Percentiles rank a stretch among this genome's conserved stretches.
Conservation (phyloP, 495 filamentous ascomycete species). For the Darksidea phi region DNA sequence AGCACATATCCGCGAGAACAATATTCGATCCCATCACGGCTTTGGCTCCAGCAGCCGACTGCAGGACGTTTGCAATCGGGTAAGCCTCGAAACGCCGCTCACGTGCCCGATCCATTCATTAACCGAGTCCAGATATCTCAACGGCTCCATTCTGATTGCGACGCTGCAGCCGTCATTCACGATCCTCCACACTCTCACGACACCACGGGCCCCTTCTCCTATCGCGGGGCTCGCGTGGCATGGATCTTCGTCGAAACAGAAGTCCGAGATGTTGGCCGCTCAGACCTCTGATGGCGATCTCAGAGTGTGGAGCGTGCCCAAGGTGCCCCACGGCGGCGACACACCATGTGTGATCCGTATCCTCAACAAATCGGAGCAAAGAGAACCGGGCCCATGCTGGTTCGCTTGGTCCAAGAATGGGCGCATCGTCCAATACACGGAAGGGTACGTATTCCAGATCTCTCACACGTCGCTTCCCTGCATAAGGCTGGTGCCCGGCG, state of each 20-base stretch:
- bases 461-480: constrained; percentile 19
- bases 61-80: constrained; percentile 95
- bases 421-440: constrained; percentile 86
- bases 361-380: constrained; percentile 75
- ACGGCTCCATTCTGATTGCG: constrained; percentile 90
- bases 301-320: constrained; percentile 94
- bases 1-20: constrained; percentile 88
- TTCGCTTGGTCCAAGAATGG: constrained; percentile 98
- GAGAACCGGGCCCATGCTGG: constrained; percentile 80
- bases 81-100: constrained; percentile 47
- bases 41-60: constrained; percentile 86
- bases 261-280: constrained; percentile 95
- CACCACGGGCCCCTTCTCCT: constrained; percentile 75
- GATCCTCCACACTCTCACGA: constrained; percentile 88
- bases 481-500: constrained; percentile 25
- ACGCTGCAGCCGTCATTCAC: constrained; percentile 89
- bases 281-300: constrained; percentile 91
- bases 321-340: constrained; percentile 67
- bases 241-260: constrained; percentile 92
- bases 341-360: constrained; percentile 83
- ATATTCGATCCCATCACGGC: constrained; percentile 93
- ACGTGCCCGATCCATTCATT: constrained; percentile 8
- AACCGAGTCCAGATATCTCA: constrained; percentile 68
- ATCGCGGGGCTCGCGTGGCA: constrained; percentile 95
- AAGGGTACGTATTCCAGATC: constrained; percentile 64